Base-by-base conservation (phyloP, 2,329 filamentous ascomycete species). In the Monilinia vaccinii-corymbosi region DNA sequence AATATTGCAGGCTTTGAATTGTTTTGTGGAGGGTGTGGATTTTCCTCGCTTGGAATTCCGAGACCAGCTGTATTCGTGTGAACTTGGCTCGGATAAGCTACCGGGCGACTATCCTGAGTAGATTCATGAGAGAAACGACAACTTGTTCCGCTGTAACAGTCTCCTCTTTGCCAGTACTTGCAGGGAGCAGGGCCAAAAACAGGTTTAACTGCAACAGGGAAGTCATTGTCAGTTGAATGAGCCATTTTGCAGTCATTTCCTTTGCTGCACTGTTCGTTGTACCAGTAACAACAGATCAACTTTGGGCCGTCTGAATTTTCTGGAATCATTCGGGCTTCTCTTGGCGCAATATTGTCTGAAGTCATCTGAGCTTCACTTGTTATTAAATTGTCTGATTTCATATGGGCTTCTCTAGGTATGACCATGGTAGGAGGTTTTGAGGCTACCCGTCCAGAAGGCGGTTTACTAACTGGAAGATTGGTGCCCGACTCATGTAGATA, bases 211-310 rank as follows among this genome's bases (percentile, higher is more conserved):
- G 55, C 45, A 13, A 50, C 32, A 4, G 16, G 55, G 6, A 52
- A 18, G 25, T 28, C 16, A 31, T 52, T 34, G n/a, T 61, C 56
- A 16, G n/a, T 55, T 18, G 50, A 49, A 28, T 58, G 44, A 14
- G 18, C 38, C 14, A 53, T 38, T 21, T 46, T 46, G 16, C 57
- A 59, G 21, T 28, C 42, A 59, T 32, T 28, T 11, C 57, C 48
- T 38, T 55, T 55, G 1, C n/a, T 32, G 31, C 63, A 65, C 16
- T 62, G 52, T 18, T 51, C 11, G 3, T n/a, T 14, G 48, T 38
- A 55, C 57, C 57, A 59, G 3, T 32, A 53, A 46, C 46, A 59
- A 25, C 57, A 59, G 7, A 59, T 51, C 28, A 14, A 18, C 18
- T 38, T 36, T 9, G 34, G 46, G 16, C 32, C 21, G 5, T 34